Percentiles rank a stretch among this genome's conserved stretches.
Conservation (phyloP, 202 grass and related monocot species). For the Eragrostis tef region DNA sequence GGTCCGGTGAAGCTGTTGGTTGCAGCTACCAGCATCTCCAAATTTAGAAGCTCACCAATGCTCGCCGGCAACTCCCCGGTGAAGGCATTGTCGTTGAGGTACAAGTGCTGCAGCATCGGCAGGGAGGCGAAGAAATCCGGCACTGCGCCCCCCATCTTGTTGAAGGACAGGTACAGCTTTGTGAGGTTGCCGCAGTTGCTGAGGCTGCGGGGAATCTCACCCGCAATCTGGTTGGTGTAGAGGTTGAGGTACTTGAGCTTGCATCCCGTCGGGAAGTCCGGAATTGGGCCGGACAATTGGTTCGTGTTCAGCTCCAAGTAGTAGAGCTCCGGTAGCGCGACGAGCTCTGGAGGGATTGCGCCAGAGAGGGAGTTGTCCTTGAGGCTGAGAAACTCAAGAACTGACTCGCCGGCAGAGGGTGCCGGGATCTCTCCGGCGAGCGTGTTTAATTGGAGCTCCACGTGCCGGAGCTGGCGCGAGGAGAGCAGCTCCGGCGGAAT, state of each 20-base stretch:
- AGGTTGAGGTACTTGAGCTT: slow-evolving; percentile 39
- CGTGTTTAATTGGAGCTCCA: slow-evolving; percentile 54
- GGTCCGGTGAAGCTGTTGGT: slow-evolving; percentile 46
- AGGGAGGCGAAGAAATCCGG: slow-evolving; percentile 55
- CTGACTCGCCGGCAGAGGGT: neutral
- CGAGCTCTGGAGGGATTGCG: slow-evolving; percentile 33
- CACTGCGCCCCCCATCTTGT: slow-evolving; percentile 47
- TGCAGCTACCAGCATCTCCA: slow-evolving; percentile 35
- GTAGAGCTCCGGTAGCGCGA: slow-evolving; percentile 42
- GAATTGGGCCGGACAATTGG: slow-evolving; percentile 48
- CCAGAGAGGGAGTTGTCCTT: slow-evolving; percentile 49
- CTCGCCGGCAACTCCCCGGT: slow-evolving; percentile 52
- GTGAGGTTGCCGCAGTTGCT: slow-evolving; percentile 63
- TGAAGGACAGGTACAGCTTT: slow-evolving; percentile 41
- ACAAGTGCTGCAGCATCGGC: slow-evolving; percentile 37
- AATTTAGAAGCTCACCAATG: slow-evolving; percentile 32
- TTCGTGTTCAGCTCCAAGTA: slow-evolving; percentile 48
- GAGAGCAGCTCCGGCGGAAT: slow-evolving; percentile 48
- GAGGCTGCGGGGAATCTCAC: slow-evolving; percentile 51
- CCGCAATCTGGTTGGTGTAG: slow-evolving; percentile 44
- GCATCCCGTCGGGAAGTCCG: slow-evolving; percentile 45
- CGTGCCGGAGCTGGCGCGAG: slow-evolving; percentile 38
- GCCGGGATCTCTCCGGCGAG: slow-evolving; percentile 54
- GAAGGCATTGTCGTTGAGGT: slow-evolving; percentile 55
- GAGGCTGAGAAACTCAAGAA: slow-evolving; percentile 54